Evolutionary conservation across 2,329 filamentous ascomycete species (phyloP).

Genomic region (Aaosphaeria pasadenensis): DNA sequence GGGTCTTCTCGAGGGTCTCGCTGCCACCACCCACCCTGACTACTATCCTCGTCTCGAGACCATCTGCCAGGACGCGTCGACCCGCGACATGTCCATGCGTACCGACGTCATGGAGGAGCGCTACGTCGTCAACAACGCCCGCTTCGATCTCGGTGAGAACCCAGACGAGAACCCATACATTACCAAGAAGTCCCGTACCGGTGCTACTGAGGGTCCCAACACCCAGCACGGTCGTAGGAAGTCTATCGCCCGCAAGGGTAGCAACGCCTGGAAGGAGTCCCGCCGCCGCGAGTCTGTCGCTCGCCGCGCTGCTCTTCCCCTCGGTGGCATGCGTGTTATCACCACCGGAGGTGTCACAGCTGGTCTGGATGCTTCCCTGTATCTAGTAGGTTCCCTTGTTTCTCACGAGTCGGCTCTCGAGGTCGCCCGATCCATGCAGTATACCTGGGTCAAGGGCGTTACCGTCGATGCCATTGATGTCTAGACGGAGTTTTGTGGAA

Average conservation of each 20-base stretch:
- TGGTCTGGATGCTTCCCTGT: slow-evolving; percentile 79
- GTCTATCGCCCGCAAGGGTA: slow-evolving; percentile 67
- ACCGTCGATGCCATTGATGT: slow-evolving; percentile 84
- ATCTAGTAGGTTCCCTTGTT: slow-evolving; percentile 80
- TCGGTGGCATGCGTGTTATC: slow-evolving; percentile 68
- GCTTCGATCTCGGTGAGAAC: slow-evolving; percentile 75
- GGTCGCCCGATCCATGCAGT: slow-evolving; percentile 72
- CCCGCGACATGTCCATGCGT: slow-evolving; percentile 68
- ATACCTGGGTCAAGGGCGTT: slow-evolving; percentile 81
- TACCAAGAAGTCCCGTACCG: slow-evolving; percentile 55
- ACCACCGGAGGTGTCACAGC: slow-evolving; percentile 76
- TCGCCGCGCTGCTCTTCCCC: slow-evolving; percentile 71
- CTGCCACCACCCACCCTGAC: slow-evolving; percentile 80
- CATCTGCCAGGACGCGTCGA: slow-evolving; percentile 70
- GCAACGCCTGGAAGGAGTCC: slow-evolving; percentile 74
- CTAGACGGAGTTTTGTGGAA: slow-evolving; percentile 40
- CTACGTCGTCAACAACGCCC: slow-evolving; percentile 88
- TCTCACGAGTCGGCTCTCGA: slow-evolving; percentile 73
- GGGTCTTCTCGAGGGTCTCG: slow-evolving; percentile 74
- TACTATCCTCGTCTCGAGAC: slow-evolving; percentile 78
- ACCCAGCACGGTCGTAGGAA: slow-evolving; percentile 38
- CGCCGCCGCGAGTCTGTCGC: slow-evolving; percentile 79
- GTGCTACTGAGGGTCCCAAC: slow-evolving; percentile 50
- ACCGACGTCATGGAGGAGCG: slow-evolving; percentile 81
- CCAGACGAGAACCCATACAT: slow-evolving; percentile 80